Conservation (phyloP, 768 basidiomycete species). For the Phaeotremella fagi region DNA sequence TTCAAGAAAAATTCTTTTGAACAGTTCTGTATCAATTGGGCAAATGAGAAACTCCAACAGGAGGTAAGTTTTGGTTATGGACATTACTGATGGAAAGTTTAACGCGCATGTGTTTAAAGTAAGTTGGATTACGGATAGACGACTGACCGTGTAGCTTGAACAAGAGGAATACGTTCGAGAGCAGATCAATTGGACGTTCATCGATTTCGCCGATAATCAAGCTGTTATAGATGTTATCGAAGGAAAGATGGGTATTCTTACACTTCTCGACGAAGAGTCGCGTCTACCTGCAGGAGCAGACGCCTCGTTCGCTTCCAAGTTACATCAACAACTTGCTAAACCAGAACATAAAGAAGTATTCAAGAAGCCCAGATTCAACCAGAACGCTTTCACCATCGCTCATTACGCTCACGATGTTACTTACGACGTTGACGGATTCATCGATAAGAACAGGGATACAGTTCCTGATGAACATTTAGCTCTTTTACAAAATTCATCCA, state of each 20-base stretch:
- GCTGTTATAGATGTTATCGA: constrained; percentile 98
- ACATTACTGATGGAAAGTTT: constrained; percentile 58
- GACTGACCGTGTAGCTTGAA: constrained; percentile 72
- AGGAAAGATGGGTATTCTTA: constrained; percentile 89
- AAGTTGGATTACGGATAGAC: not conserved
- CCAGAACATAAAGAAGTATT: constrained; percentile 80
- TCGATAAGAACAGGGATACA: constrained; percentile 98
- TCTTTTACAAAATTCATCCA: constrained; percentile 77
- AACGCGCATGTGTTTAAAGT: constrained; percentile 78
- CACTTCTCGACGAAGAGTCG: constrained; percentile 95
- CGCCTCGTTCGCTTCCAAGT: constrained; percentile 84
- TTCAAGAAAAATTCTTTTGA: constrained; percentile 72
- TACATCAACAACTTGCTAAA: constrained; percentile 77
- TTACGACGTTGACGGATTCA: constrained; percentile 95
- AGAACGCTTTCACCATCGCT: constrained; percentile 92
- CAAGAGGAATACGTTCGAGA: constrained; percentile 99
- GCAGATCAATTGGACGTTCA: constrained; percentile 99
- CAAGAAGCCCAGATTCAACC: constrained; percentile 99
- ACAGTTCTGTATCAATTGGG: constrained; percentile 99
- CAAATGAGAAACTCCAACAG: constrained; percentile 85
- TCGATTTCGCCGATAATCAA: constrained; percentile 98
- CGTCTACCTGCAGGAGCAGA: constrained; percentile 91
- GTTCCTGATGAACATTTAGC: constrained; percentile 97
- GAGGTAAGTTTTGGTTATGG: constrained; percentile 58
- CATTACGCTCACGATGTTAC: constrained; percentile 98